Evolutionary conservation across 352 stramenopile genomes (phyloP).

Genomic region (Pythium chondricola): DNA sequence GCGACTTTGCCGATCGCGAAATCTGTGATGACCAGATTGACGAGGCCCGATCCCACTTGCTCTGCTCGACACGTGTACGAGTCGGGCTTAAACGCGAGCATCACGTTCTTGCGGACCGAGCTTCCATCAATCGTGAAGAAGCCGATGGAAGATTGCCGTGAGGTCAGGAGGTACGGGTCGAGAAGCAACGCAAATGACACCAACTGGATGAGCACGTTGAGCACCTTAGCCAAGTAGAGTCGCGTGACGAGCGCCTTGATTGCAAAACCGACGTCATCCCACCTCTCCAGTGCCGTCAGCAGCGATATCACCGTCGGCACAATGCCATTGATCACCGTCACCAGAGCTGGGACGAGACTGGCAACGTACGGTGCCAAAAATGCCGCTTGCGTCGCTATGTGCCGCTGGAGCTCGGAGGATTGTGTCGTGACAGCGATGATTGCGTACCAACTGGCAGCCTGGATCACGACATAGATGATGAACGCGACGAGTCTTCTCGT

Average conservation of each 20-base stretch:
- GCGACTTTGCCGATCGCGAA: constrained; percentile 65
- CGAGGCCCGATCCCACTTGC: constrained; percentile 50
- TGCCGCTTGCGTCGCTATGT: constrained; percentile 30
- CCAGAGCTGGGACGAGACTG: constrained; percentile 60
- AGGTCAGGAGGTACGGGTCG: constrained; percentile 57
- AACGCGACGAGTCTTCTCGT: constrained; percentile 35
- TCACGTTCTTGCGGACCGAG: constrained; percentile 44
- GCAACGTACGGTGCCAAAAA: constrained; percentile 49
- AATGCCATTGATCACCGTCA: constrained; percentile 70
- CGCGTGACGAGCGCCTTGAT: constrained; percentile 82
- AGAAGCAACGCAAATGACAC: constrained; percentile 66
- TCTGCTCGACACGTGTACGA: constrained; percentile 51
- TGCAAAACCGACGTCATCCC: constrained; percentile 69
- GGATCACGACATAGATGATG: constrained; percentile 55
- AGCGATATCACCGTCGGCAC: constrained; percentile 59
- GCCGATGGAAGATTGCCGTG: constrained; percentile 24
- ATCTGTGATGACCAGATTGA: constrained; percentile 70
- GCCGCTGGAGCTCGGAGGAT: constrained; percentile 45
- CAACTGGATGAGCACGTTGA: constrained; percentile 79
- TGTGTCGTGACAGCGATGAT: constrained; percentile 73
- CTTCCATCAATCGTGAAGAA: constrained; percentile 37
- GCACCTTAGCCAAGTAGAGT: constrained; percentile 75
- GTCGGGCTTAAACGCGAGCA: constrained; percentile 55
- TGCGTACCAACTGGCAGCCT: constrained; percentile 58
- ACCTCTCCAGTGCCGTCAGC: constrained; percentile 64